Conservation (phyloP, 2,329 filamentous ascomycete genomes). For the Didymella pinodella region DNA sequence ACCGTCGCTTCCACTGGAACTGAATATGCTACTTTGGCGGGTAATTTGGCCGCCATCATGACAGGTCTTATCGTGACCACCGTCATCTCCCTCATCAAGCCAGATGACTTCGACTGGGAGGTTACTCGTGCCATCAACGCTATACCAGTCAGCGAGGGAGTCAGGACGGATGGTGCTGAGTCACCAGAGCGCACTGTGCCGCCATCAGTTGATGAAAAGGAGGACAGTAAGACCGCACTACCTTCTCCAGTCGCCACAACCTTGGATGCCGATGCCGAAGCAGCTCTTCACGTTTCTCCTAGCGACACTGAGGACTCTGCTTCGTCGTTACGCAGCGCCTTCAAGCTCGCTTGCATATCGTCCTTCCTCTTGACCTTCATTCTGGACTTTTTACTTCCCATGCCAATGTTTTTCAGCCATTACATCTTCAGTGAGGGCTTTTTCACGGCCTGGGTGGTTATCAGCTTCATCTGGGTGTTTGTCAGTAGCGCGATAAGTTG, state of each 20-base stretch:
- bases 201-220: constrained; percentile 10
- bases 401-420: constrained; percentile 54
- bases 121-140: constrained; percentile 51
- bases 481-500: constrained; percentile 51
- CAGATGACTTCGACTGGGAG: constrained; percentile 52
- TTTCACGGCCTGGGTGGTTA: constrained; percentile 54
- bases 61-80: constrained; percentile 46
- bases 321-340: constrained; percentile 42
- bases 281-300: constrained; percentile 3
- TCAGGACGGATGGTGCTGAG: constrained; percentile 11
- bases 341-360: constrained; percentile 49
- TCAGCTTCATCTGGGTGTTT: constrained; percentile 56
- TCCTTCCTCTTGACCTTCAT: constrained; percentile 52
- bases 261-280: constrained; percentile 1
- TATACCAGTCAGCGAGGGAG: constrained; percentile 24
- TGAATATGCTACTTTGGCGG: constrained; percentile 52
- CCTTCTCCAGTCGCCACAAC: not conserved
- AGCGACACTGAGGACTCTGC: constrained; percentile 41
- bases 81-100: constrained; percentile 47
- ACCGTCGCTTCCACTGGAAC: constrained; percentile 52
- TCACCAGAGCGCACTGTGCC: constrained; percentile 15
- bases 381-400: constrained; percentile 53
- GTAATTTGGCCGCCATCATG: constrained; percentile 49
- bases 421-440: constrained; percentile 54
- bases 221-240: constrained; percentile 3